Evolutionary conservation across 306 rosid species (phyloP).

Genomic region (Quercus agrifolia): DNA sequence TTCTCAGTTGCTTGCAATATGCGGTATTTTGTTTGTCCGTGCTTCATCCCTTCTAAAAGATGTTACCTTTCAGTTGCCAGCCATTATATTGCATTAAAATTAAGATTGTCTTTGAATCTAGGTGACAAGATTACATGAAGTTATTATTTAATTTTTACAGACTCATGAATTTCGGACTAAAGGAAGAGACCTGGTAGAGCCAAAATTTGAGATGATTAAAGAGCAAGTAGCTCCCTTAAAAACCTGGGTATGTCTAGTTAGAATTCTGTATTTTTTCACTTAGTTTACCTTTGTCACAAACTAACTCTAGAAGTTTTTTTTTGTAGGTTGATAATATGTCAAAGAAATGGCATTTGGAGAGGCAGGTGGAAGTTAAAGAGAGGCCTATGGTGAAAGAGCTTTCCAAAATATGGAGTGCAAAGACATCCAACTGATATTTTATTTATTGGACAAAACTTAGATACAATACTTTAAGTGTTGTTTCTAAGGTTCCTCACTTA

Average conservation of each 20-base stretch:
- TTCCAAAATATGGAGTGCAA: slow-evolving; percentile 51
- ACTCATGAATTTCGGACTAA: slow-evolving; percentile 51
- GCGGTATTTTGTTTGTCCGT: not conserved
- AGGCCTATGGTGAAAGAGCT: slow-evolving; percentile 67
- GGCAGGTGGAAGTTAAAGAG: slow-evolving; percentile 54
- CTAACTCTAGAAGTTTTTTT: slow-evolving; percentile 24
- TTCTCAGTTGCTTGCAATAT: not conserved
- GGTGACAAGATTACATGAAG: slow-evolving; percentile 11
- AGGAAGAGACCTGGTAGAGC: slow-evolving; percentile 61
- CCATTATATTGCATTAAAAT: slow-evolving; percentile 1
- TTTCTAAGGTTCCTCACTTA: no score
- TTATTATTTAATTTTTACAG: slow-evolving; percentile 39
- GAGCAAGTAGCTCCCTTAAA: slow-evolving; percentile 59
- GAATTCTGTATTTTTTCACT: not conserved
- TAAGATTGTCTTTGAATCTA: slow-evolving; percentile 5
- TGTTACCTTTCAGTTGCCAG: not conserved
- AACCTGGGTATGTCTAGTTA: slow-evolving; percentile 49
- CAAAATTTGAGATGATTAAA: slow-evolving; percentile 51
- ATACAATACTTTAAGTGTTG: rapidly evolving
- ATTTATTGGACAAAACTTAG: not conserved
- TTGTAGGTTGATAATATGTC: slow-evolving; percentile 68
- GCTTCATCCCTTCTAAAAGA: not conserved
- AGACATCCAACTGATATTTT: slow-evolving; percentile 37
- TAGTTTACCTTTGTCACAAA: slow-evolving; percentile 5
- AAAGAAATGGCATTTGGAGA: slow-evolving; percentile 68